Evolutionary conservation across 2,329 filamentous ascomycete species (phyloP).

Genomic region (Alternaria rosae): DNA sequence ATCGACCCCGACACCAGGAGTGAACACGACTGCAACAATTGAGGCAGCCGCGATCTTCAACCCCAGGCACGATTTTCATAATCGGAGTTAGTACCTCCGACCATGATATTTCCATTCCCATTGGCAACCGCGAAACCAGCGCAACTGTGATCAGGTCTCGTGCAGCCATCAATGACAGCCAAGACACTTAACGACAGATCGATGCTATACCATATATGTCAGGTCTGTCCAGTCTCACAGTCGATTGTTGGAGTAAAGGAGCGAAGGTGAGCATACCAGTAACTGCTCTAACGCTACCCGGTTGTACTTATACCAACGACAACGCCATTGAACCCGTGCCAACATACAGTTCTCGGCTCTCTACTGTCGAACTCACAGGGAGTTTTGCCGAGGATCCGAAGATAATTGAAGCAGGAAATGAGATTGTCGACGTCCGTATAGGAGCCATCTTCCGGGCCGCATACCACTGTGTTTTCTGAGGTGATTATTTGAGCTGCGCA

Average conservation of each 20-base stretch:
- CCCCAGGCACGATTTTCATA: neutral
- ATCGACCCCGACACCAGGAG: neutral
- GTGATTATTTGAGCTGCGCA: neutral
- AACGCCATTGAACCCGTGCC: neutral
- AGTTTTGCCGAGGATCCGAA: slow-evolving; percentile 10
- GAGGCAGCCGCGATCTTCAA: neutral
- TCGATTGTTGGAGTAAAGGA: neutral
- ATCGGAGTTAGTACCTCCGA: slow-evolving; percentile 8
- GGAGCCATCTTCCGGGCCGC: slow-evolving; percentile 12
- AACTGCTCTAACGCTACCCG: neutral
- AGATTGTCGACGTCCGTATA: slow-evolving; percentile 18
- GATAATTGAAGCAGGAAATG: slow-evolving; percentile 22
- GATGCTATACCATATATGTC: neutral
- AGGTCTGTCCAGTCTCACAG: neutral
- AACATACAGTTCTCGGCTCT: slow-evolving; percentile 1
- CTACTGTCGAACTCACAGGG: slow-evolving; percentile 9
- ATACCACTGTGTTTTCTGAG: neutral
- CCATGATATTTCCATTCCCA: slow-evolving; percentile 10
- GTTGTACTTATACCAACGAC: neutral
- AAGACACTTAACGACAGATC: slow-evolving; percentile 16
- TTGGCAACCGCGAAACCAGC: slow-evolving; percentile 13
- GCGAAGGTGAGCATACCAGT: neutral
- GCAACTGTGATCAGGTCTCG: slow-evolving; percentile 1
- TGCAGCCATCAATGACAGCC: slow-evolving; percentile 14
- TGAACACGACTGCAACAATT: neutral